Base-by-base conservation (phyloP, 331 rosid genomes). In the Pyracantha coccinea region DNA sequence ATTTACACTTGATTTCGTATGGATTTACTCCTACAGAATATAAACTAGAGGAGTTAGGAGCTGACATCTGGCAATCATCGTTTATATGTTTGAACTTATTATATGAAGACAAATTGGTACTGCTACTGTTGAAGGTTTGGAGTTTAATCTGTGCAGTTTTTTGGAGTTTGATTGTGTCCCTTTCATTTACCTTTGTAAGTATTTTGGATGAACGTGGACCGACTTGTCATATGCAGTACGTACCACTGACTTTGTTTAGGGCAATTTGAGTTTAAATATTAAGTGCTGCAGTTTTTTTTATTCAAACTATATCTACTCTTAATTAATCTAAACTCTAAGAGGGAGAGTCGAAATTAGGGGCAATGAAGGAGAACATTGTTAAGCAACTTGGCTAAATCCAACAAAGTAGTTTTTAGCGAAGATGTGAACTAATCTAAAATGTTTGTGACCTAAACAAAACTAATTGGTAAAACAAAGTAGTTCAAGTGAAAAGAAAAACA, bases 161-260 rank as follows among this genome's bases (percentile, higher is more conserved):
- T 45, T 50, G 55, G 81, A 45, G 67, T 73, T 70, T 78, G 57
- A 47, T 60, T 25, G 60, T 58, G 78, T 80, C 69, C 19, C 59
- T 66, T 72, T 66, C 78, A 24, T 76, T 54, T 66, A 73, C 47
- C 47, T 29, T 45, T 64, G 27, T 52, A 23, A 50, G 12, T 21
- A 31, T 29, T 58, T 32, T 25, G 72, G 68, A n/a, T 66, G 23
- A 66, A 73, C 61, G 25, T 66, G 66, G 81, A 68, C 27, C 33
- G 60, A 45, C 23, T 59, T 13, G 32, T 6, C 19, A 59, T 59
- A 6, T 24, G 65, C 32, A 6, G 62, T 57, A 20, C 23, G 16
- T 21, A 23, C 20, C 19, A 25, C n/a, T 59, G 4, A 59, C 29
- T 25, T 17, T 50, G 20, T 50, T 50, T 50, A 50, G 55, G 55